phyloP scores from a whole-genome alignment of 1,284 basidiomycete genomes.

The Irpex sp. region DNA sequence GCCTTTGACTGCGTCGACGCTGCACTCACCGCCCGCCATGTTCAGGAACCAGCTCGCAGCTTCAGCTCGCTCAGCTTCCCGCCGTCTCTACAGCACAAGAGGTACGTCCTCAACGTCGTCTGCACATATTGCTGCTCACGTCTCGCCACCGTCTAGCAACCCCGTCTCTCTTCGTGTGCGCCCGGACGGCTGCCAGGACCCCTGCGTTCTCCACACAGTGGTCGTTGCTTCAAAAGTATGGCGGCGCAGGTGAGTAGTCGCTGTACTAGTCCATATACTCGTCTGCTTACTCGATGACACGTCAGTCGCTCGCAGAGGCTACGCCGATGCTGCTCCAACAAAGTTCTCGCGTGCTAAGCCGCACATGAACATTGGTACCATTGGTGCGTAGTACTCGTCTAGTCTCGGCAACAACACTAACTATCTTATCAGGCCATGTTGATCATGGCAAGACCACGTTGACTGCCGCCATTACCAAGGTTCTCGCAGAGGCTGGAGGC shows the following conservation, averaged over 20 bases:
- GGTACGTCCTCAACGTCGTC: constrained; percentile 29
- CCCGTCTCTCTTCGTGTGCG: constrained; percentile 25
- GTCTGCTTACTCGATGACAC: not conserved
- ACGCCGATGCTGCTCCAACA: constrained; percentile 61
- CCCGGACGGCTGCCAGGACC: constrained; percentile 24
- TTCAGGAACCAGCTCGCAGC: constrained; percentile 41
- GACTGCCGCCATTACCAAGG: constrained; percentile 98
- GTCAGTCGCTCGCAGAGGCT: constrained; percentile 48
- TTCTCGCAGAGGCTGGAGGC: constrained; percentile 75
- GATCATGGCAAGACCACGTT: constrained; percentile 97
- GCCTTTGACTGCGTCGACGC: constrained; percentile 12
- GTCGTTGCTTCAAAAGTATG: constrained; percentile 13
- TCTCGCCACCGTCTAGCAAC: constrained; percentile 15
- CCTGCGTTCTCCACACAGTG: constrained; percentile 14
- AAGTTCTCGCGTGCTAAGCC: constrained; percentile 86
- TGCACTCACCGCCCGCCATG: constrained; percentile 25
- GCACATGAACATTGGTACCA: constrained; percentile 96
- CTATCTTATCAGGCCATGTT: constrained; percentile 62
- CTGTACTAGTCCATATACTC: not conserved
- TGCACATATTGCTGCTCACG: constrained; percentile 7
- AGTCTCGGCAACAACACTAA: constrained; percentile 11
- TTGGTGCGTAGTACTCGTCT: constrained; percentile 46
- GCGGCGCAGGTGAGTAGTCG: constrained; percentile 18
- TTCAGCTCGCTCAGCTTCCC: constrained; percentile 41
- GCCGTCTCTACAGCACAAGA: constrained; percentile 42